Evolutionary conservation across 164 flowering plant genomes (phyloP).

Genomic region (Vitis cinerea): DNA sequence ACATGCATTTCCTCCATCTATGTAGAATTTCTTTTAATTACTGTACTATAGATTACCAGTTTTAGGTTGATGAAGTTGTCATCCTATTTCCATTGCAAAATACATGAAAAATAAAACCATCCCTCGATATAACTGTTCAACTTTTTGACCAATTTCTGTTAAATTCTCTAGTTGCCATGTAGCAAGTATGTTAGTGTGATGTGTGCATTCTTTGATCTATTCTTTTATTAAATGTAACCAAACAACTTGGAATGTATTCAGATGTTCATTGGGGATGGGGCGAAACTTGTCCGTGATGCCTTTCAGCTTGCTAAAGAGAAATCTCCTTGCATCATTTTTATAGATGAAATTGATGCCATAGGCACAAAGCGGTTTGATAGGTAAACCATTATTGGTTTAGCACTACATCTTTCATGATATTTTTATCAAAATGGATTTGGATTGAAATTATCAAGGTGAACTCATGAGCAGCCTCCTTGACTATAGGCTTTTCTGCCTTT

Average conservation of each 20-base stretch:
- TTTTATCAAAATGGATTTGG: not conserved
- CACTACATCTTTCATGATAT: not conserved
- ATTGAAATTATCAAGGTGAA: not conserved
- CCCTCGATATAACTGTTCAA: too few species aligned
- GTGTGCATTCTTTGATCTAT: too few species aligned
- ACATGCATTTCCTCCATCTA: too few species aligned
- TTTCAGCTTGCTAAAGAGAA: slow-evolving; percentile 88
- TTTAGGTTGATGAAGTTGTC: too few species aligned
- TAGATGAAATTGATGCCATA: slow-evolving; percentile 94
- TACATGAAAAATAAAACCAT: too few species aligned
- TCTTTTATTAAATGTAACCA: not conserved
- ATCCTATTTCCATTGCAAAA: too few species aligned
- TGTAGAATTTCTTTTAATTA: too few species aligned
- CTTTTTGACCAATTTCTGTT: too few species aligned
- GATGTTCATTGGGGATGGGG: slow-evolving; percentile 99
- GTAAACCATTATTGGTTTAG: slow-evolving; percentile 28
- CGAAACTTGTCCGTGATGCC: slow-evolving; percentile 95
- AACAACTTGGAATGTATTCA: slow-evolving; percentile 22
- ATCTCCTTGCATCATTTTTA: slow-evolving; percentile 83
- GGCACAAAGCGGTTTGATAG: slow-evolving; percentile 98
- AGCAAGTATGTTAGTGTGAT: too few species aligned
- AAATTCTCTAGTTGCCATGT: too few species aligned
- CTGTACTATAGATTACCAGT: too few species aligned
- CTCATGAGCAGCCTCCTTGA: not conserved
- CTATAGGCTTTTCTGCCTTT: not conserved